phyloP scores from a whole-genome alignment of 169 alveolate genomes.

The Cryptosporidium canis region DNA sequence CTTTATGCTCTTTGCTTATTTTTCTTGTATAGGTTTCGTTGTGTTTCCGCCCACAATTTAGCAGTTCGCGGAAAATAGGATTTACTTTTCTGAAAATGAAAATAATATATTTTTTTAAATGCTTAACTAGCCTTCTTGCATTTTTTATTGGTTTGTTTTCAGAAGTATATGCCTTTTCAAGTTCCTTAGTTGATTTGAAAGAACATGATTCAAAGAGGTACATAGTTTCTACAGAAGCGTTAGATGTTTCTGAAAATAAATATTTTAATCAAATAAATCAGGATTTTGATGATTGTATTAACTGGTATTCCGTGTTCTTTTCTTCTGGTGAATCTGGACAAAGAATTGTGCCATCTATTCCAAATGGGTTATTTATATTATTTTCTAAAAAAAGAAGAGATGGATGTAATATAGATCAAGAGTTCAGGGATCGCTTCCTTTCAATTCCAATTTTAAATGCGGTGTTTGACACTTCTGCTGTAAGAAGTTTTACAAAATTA shows the following conservation, averaged over 20 bases:
- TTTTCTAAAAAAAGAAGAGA: background rate
- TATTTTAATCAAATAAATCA: background rate
- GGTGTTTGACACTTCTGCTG: background rate
- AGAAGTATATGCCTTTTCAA: background rate
- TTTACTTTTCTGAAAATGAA: background rate
- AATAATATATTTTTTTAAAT: background rate
- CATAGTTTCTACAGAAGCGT: background rate
- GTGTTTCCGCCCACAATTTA: background rate
- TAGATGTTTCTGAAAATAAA: background rate
- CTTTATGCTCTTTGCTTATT: too few species aligned
- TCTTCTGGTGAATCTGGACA: background rate
- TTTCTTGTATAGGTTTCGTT: background rate
- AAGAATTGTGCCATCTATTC: conserved; percentile 4
- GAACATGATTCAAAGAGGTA: background rate
- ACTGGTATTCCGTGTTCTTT: conserved; percentile 27
- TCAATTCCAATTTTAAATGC: background rate
- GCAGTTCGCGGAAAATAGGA: background rate
- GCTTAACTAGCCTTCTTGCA: background rate
- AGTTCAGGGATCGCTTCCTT: background rate
- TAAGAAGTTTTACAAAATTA: background rate
- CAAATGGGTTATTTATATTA: conserved; percentile 17
- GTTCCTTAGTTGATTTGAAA: background rate
- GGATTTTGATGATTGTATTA: background rate
- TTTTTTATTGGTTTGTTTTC: background rate
- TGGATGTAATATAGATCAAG: background rate